A percentile compares a stretch with the other conserved stretches of the same genome.
These are phyloP conservation scores for Bolboschoenus planiculmis DNA, from an alignment of 176 grass and related monocot species.

Conservation along the genomic window DNA sequence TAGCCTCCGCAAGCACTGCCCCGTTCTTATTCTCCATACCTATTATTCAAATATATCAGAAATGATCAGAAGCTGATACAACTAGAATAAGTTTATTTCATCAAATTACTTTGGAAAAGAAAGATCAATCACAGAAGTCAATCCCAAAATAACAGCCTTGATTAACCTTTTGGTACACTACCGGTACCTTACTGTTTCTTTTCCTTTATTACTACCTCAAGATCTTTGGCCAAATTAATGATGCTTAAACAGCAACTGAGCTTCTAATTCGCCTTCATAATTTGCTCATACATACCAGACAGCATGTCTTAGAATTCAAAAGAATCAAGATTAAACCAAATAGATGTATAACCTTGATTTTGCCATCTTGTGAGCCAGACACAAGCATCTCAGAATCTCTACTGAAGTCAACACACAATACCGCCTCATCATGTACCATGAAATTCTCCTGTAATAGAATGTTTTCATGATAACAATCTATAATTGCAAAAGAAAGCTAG, in stretches of 20 bases:
- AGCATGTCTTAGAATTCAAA: not conserved
- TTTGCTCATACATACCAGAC: not conserved
- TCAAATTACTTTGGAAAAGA: not conserved
- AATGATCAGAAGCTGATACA: not conserved
- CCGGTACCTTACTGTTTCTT: not conserved
- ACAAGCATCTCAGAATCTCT: conserved; percentile 95
- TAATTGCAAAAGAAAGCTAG: not conserved
- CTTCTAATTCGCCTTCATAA: not conserved
- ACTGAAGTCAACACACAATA: conserved; percentile 94
- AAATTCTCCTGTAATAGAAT: conserved; percentile 80
- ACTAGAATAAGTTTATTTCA: not conserved
- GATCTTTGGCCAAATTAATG: not conserved
- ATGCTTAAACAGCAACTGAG: not conserved
- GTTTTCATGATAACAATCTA: not conserved
- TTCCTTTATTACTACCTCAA: not conserved
- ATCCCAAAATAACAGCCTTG: not conserved
- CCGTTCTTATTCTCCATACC: conserved; percentile 97
- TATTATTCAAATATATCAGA: conserved; percentile 22
- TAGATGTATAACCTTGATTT: conserved; percentile 72
- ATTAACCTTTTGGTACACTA: not conserved
- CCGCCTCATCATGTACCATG: conserved; percentile 98
- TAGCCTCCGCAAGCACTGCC: conserved; percentile 84
- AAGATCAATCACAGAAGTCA: not conserved
- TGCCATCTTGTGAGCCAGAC: conserved; percentile 93
- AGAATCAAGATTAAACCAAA: not conserved